phyloP scores from a whole-genome alignment of 176 grass and related monocot genomes.

The Otatea glauca region DNA sequence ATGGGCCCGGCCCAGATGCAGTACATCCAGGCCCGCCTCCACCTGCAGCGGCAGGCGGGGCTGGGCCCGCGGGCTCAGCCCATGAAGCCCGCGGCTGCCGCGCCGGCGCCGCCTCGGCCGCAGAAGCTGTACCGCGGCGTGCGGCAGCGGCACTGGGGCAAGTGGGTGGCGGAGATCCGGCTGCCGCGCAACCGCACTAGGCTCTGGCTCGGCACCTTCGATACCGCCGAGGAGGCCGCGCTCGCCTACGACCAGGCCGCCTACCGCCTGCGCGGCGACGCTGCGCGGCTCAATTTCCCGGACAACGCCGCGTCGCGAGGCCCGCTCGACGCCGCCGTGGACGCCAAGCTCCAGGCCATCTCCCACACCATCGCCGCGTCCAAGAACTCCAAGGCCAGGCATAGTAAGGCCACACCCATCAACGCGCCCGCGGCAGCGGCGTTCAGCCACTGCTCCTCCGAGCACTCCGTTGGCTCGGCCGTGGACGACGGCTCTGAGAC shows the following conservation, averaged over 20 bases:
- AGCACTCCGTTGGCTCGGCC: conserved; percentile 19
- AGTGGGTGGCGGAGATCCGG: conserved; percentile 86
- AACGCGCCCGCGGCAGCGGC: not conserved
- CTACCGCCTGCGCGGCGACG: conserved; percentile 56
- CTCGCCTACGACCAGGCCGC: conserved; percentile 57
- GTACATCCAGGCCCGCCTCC: conserved; percentile 43
- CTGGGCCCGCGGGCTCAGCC: conserved; percentile 45
- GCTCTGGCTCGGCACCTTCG: conserved; percentile 86
- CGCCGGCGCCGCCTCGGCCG: not conserved
- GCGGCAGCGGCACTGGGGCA: conserved; percentile 91
- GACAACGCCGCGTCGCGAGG: conserved; percentile 37
- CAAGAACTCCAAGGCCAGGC: not conserved
- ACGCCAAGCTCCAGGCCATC: conserved; percentile 74
- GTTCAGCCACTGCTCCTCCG: conserved; percentile 22
- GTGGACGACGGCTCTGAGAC: conserved; percentile 24
- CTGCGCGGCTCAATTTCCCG: conserved; percentile 62
- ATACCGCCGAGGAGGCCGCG: conserved; percentile 90
- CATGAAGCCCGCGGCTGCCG: conserved; percentile 30
- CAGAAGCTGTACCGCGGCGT: conserved; percentile 84
- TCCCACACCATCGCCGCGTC: conserved; percentile 54
- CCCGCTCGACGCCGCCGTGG: conserved; percentile 45
- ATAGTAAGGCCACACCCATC: conserved; percentile 19
- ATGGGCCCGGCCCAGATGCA: conserved; percentile 34
- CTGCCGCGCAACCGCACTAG: conserved; percentile 69
- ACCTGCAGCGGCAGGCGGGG: conserved; percentile 13